A percentile compares a stretch with the other conserved stretches of the same genome.
These are phyloP conservation scores for Rhizophagus clarus DNA, from an alignment of 192 early-diverging fungal genomes.

Conservation along the genomic window DNA sequence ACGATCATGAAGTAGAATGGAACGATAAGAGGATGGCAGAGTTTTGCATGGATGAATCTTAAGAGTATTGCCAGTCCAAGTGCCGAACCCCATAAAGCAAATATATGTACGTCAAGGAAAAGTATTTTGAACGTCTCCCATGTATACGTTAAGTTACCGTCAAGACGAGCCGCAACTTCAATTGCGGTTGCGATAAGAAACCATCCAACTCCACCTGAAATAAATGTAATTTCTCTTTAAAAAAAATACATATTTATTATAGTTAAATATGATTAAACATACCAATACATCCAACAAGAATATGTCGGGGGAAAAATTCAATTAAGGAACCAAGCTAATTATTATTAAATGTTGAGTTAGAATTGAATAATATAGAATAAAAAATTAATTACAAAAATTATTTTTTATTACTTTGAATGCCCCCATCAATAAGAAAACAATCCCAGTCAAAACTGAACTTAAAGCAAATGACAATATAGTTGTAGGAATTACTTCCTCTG, in stretches of 20 bases:
- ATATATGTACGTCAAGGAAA: conserved; percentile 59
- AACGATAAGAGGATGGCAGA: conserved; percentile 81
- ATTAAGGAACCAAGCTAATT: conserved; percentile 70
- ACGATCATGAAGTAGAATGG: conserved; percentile 88
- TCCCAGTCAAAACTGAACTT: conserved; percentile 87
- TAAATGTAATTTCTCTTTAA: neutral
- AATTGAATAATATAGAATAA: conserved; percentile 37
- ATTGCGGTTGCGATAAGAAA: conserved; percentile 92
- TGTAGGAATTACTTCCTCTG: conserved; percentile 76
- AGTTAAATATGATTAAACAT: neutral
- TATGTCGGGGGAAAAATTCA: conserved; percentile 88
- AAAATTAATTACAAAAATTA: neutral
- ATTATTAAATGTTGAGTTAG: conserved; percentile 40
- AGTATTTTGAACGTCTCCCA: conserved; percentile 63
- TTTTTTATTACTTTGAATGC: conserved; percentile 69
- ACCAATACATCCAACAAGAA: conserved; percentile 94
- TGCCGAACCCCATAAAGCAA: conserved; percentile 82
- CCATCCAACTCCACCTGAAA: conserved; percentile 79
- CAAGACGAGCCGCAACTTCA: conserved; percentile 78
- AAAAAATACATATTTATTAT: neutral
- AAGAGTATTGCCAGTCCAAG: conserved; percentile 70
- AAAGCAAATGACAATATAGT: conserved; percentile 86
- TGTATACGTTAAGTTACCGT: conserved; percentile 55
- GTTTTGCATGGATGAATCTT: conserved; percentile 67
- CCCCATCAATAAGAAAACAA: conserved; percentile 85